Evolutionary conservation across 2,329 filamentous ascomycete species (phyloP), one percentile per base, ranked within the genome.

Genomic region (Alternaria sp.): DNA sequence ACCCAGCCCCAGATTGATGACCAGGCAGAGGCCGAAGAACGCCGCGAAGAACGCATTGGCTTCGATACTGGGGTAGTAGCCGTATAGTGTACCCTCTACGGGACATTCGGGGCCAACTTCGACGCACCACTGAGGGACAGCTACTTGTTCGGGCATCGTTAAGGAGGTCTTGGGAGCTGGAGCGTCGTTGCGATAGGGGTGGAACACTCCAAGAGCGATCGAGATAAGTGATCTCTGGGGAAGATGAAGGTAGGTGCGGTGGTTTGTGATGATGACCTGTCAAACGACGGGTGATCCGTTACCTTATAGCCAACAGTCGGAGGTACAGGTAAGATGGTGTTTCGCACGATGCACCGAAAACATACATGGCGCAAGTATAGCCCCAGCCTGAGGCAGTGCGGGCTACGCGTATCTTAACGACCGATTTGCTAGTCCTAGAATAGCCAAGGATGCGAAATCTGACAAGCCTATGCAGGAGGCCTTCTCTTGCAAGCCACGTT

Each of bases 21-120:
- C 14, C 3, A 85, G 80, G 53, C 83, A 79, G 4, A 86, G 20
- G 26, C 75, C 84, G 71, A 87, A 88, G 70, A 87, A 82, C 26
- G 81, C 81, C 0, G 83, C 69, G 72, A 87, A 87, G 76, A 87
- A 83, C 50, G 82, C 78, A 69, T 87, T 88, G 15, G 82, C 85
- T 5, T 78, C 80, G 1, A 87, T 75, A 41, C 77, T 82, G 0
- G 87, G 87, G 33, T 84, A 80, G 74, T 89, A 89, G 25, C 84
- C 82, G 67, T 88, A 86, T 15, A 83, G 81, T 2, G 84, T 85
- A 2, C 77, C 79, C 57, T 82, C 74, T 18, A 87, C 79, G 0
- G 83, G 79, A 62, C 85, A 87, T 11, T 63, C 59, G 11, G 68
- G 68, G 15, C 63, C 60, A 18, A 75, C 63, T 6, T 68, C 25